phyloP scores from a whole-genome alignment of 257 asterid genomes.

The Handroanthus guayacan region DNA sequence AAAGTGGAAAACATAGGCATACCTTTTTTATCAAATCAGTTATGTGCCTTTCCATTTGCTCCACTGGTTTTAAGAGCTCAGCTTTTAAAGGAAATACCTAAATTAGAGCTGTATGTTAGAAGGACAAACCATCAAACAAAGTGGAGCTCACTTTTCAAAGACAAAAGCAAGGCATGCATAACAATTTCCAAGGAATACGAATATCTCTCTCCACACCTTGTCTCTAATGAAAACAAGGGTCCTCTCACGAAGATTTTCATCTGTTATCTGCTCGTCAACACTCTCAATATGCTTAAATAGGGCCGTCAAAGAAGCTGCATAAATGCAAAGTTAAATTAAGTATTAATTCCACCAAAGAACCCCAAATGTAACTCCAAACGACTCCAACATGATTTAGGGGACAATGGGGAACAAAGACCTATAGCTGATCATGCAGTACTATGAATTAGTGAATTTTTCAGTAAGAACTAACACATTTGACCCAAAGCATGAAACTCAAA shows the following conservation, averaged over 20 bases:
- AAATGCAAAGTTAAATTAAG: constrained; percentile 23
- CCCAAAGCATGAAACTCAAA: not conserved
- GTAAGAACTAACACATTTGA: not conserved
- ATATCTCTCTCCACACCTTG: constrained; percentile 60
- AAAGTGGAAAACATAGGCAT: constrained; percentile 22
- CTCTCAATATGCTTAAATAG: constrained; percentile 93
- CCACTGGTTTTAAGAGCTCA: constrained; percentile 85
- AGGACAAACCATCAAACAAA: constrained; percentile 7
- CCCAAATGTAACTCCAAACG: not conserved
- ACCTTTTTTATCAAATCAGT: constrained; percentile 90
- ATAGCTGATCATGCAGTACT: constrained; percentile 18
- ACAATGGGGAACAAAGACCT: not conserved
- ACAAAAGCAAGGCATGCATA: constrained; percentile 2
- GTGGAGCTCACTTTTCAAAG: constrained; percentile 22
- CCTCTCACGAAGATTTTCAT: constrained; percentile 94
- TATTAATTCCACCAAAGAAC: constrained; percentile 28
- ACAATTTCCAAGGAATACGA: constrained; percentile 27
- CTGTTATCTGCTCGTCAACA: constrained; percentile 83
- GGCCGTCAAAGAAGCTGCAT: constrained; percentile 89
- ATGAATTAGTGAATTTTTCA: not conserved
- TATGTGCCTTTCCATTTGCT: constrained; percentile 94
- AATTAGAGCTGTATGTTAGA: constrained; percentile 27
- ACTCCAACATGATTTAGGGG: not conserved
- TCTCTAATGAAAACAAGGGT: constrained; percentile 82
- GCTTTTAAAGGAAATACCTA: constrained; percentile 91